Evolutionary conservation across 106 monocot species (phyloP).

Genomic region (Iris macrosiphon): DNA sequence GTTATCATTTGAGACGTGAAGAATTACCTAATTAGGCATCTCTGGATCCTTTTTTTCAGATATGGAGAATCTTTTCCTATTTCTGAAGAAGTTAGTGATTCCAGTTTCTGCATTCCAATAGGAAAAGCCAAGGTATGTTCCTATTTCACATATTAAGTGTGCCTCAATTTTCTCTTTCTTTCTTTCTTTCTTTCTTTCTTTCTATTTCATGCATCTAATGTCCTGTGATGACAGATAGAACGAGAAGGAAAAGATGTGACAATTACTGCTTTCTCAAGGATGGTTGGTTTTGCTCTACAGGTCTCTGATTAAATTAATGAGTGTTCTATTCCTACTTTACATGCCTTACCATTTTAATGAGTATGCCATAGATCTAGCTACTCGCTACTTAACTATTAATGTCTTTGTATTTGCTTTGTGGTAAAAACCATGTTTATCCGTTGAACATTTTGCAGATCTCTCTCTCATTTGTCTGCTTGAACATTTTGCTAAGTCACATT

Average conservation of each 20-base stretch:
- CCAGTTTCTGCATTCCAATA: slow-evolving; percentile 84
- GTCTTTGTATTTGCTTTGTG: no score
- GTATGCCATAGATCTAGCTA: no score
- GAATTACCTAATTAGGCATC: neutral
- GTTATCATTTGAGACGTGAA: neutral
- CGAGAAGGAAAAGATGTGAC: slow-evolving; percentile 81
- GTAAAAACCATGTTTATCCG: no score
- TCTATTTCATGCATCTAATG: neutral
- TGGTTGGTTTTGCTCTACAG: slow-evolving; percentile 89
- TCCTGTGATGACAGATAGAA: slow-evolving; percentile 55
- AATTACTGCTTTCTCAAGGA: slow-evolving; percentile 82
- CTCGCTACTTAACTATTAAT: no score
- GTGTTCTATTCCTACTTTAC: no score
- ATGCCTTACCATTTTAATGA: no score
- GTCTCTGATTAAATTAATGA: slow-evolving; percentile 23
- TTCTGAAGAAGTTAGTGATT: slow-evolving; percentile 84
- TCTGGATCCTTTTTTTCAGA: slow-evolving; percentile 22
- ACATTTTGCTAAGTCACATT: no score
- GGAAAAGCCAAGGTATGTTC: slow-evolving; percentile 79
- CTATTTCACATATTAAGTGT: neutral
- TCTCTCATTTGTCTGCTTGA: no score
- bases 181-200: neutral
- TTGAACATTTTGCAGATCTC: no score
- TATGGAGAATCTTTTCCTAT: slow-evolving; percentile 87
- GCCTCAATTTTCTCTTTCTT: neutral